phyloP scores from a whole-genome alignment of 83 land plant genomes.

The Thuja plicata region DNA sequence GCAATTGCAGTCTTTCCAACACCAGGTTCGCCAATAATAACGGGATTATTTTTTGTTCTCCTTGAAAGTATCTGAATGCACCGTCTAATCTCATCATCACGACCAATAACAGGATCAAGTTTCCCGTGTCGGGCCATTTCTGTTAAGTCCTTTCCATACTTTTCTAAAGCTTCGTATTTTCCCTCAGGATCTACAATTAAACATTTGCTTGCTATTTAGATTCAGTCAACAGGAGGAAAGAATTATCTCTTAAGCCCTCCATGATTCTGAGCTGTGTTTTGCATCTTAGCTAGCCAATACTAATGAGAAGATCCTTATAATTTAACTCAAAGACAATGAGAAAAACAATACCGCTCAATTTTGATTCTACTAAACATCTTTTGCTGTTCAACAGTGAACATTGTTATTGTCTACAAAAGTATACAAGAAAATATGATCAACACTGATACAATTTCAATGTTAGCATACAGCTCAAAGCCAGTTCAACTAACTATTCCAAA shows the following conservation, averaged over 20 bases:
- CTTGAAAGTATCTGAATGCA: conserved; percentile 76
- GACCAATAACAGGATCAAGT: conserved; percentile 87
- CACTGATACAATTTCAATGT: neutral
- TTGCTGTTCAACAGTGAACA: neutral
- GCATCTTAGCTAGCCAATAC: neutral
- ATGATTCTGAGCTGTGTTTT: neutral
- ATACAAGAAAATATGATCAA: neutral
- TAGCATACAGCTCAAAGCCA: neutral
- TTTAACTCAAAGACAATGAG: neutral
- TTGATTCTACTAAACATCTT: neutral
- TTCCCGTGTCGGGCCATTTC: conserved; percentile 79
- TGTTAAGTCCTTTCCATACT: conserved; percentile 77
- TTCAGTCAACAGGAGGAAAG: neutral
- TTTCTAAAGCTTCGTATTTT: conserved; percentile 75
- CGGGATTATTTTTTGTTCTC: conserved; percentile 87
- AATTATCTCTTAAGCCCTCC: neutral
- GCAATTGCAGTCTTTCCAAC: conserved; percentile 93
- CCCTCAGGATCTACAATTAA: conserved; percentile 67
- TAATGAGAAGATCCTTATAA: neutral
- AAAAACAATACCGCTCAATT: neutral
- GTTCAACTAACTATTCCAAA: neutral
- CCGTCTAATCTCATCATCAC: conserved; percentile 85
- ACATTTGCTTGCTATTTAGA: neutral
- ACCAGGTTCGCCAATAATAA: conserved; percentile 89
- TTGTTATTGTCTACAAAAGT: neutral